Evolutionary conservation across 2,329 filamentous ascomycete species (phyloP).

Genomic region (Chrysoporthe deuterocubensis): DNA sequence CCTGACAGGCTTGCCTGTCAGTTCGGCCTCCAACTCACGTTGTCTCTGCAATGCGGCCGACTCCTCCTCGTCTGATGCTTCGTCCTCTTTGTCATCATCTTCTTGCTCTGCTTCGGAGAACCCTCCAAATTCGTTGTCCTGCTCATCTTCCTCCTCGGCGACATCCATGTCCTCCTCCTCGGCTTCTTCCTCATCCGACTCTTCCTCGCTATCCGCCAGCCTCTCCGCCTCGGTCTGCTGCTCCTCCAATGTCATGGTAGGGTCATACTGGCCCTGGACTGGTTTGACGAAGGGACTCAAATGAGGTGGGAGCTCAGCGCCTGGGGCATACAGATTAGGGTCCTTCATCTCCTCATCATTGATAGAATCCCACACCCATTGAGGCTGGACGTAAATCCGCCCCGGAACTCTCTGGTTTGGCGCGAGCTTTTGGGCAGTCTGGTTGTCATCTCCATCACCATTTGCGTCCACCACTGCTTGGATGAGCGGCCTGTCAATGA

Average conservation of each 20-base stretch:
- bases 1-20: constrained; percentile 68
- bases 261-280: constrained; percentile 87
- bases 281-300: constrained; percentile 93
- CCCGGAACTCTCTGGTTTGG: constrained; percentile 82
- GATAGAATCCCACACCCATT: constrained; percentile 98
- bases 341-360: constrained; percentile 90
- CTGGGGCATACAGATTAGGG: constrained; percentile 86
- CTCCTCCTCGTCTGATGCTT: constrained; percentile 61
- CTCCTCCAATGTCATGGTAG: constrained; percentile 80
- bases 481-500: constrained; percentile 86
- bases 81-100: constrained; percentile 53
- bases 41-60: constrained; percentile 73
- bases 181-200: constrained; percentile 48
- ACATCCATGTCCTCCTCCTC: constrained; percentile 55
- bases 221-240: constrained; percentile 89
- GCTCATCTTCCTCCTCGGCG: constrained; percentile 50
- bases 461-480: constrained; percentile 59
- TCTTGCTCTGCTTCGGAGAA: constrained; percentile 51
- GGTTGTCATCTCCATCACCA: constrained; percentile 60
- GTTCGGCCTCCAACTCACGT: constrained; percentile 89
- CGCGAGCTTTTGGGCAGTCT: constrained; percentile 61
- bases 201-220: constrained; percentile 57
- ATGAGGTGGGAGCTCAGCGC: constrained; percentile 88
- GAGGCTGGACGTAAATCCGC: constrained; percentile 89
- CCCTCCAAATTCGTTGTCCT: constrained; percentile 51